Base-by-base conservation (phyloP, 768 basidiomycete genomes). In the Russula dissimulans region DNA sequence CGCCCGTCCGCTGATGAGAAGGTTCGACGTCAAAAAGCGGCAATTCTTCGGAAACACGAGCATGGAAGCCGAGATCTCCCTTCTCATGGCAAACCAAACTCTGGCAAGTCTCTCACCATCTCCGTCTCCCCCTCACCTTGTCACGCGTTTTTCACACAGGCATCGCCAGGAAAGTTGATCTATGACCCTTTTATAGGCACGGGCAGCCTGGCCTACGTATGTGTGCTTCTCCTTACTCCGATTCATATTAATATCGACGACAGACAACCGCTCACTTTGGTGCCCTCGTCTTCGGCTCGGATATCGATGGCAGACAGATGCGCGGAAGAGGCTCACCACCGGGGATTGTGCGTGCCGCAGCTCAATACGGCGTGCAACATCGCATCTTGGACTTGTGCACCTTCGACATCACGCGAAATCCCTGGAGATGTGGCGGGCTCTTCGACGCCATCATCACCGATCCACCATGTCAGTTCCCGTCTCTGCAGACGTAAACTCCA, bases 291-390 rank as follows among this genome's bases (percentile, higher is more conserved):
- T 84, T 89, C 57, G 97, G 95, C 17, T 94, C 91, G 17, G 97
- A 98, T 70, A 97, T 99, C 51, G 95, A 98, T 68, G 97, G 97
- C 0, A 80, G 97, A 44, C 95, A 98, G 70, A 95, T 98, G 88
- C 78, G 93, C 61, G 97, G 97, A 17, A 95, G 91, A 80, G 81
- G 93, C 87, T 1, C 75, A 18, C 72, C 69, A 1, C 84, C 91
- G 0, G 95, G 95, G 0, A 81, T 97, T 54, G 71, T 88, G 49
- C 82, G 86, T 22, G 88, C 92, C 0, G 92, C 94, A 3, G 73
- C 76, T 4, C 92, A 95, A 66, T 99, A 98, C 66, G 90, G 88
- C 2, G 79, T 92, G 1, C 75, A 77, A 2, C 74, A 81, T 36
- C 79, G 82, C 29, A 82, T 99, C 64, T 63, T 97, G 26, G 95